phyloP scores from a whole-genome alignment of 306 rosid genomes.

The Malus asiatica region DNA sequence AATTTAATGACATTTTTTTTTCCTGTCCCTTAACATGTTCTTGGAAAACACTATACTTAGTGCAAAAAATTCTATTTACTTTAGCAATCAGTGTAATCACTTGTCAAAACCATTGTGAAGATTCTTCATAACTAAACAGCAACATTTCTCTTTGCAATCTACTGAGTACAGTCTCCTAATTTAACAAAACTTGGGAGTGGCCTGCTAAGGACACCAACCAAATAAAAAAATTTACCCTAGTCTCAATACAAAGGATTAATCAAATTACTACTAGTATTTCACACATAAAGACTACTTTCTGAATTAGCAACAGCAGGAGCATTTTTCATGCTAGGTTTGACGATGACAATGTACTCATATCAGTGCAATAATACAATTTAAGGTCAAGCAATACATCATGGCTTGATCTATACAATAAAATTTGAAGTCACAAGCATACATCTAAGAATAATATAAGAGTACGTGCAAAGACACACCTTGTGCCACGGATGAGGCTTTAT shows the following conservation, averaged over 20 bases:
- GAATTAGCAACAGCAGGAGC: not conserved
- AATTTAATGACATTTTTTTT: not conserved
- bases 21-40: not conserved
- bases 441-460: not conserved
- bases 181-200: not conserved
- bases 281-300: not conserved
- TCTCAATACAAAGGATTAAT: not conserved
- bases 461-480: constrained; percentile 42
- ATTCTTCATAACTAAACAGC: not conserved
- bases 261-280: not conserved
- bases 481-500: constrained; percentile 99
- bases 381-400: not conserved
- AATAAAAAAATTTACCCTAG: not conserved
- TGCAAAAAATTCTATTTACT: not conserved
- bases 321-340: not conserved
- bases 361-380: not conserved
- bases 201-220: not conserved
- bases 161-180: not conserved
- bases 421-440: not conserved
- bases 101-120: not conserved
- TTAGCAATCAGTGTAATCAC: not conserved
- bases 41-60: not conserved
- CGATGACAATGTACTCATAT: not conserved
- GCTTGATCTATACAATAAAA: not conserved
- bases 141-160: not conserved